These are phyloP conservation scores for Cryphonectria parasitica DNA, from an alignment of 2,329 filamentous ascomycete species.

Conservation along the genomic window DNA sequence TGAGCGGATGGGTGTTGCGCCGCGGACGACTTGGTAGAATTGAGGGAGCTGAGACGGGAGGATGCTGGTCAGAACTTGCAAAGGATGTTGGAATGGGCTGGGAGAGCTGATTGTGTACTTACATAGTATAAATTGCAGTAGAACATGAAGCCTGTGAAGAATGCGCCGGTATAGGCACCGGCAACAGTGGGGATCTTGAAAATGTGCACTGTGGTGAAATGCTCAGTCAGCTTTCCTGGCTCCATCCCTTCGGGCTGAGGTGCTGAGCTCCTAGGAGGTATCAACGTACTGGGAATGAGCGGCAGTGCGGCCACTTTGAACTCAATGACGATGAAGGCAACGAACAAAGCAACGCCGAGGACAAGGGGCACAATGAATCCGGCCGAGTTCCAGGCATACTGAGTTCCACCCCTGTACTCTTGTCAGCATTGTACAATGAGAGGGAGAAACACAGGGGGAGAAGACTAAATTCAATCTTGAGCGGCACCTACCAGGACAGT, in stretches of 20 bases:
- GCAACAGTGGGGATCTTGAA: slow-evolving; percentile 25
- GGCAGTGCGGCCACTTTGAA: slow-evolving; percentile 7
- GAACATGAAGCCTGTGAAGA: slow-evolving; percentile 30
- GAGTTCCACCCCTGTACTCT: slow-evolving; percentile 21
- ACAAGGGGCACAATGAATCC: slow-evolving; percentile 24
- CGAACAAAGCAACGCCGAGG: slow-evolving; percentile 14
- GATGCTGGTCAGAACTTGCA: neutral
- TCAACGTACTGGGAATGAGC: slow-evolving; percentile 6
- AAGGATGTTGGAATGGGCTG: neutral
- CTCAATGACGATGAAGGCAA: slow-evolving; percentile 27
- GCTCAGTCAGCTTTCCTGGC: neutral
- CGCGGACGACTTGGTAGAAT: slow-evolving; percentile 31
- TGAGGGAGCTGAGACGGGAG: slow-evolving; percentile 19
- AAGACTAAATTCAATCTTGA: neutral
- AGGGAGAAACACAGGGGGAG: neutral
- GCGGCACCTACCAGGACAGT: slow-evolving; percentile 5
- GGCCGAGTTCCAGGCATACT: slow-evolving; percentile 26
- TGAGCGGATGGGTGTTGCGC: slow-evolving; percentile 27
- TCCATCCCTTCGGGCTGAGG: neutral
- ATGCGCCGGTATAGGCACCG: slow-evolving; percentile 20
- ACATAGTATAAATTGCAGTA: slow-evolving; percentile 30
- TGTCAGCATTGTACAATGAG: neutral
- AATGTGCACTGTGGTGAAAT: slow-evolving; percentile 23
- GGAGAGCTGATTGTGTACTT: neutral
- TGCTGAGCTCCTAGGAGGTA: neutral